Base-by-base conservation (phyloP, 1,284 basidiomycete genomes). In the Malassezia sp. region DNA sequence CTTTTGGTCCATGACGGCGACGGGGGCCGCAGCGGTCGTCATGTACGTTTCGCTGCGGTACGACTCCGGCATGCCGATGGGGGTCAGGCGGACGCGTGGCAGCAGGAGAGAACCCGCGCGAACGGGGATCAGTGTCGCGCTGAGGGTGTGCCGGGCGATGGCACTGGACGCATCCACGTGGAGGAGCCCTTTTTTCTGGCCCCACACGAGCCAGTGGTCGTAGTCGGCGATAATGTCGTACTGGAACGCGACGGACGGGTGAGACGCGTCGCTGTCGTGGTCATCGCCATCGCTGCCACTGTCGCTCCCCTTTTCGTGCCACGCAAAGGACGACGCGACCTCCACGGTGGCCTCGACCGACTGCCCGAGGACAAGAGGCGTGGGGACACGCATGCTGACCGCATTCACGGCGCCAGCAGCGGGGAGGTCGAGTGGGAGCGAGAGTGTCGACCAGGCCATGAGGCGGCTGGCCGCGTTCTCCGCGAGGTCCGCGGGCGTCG, bases 161-260 rank as follows among this genome's bases (percentile, higher is more conserved):
- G 15, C 26, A 2, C 27, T 15, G 8, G 12, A 6, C 15, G 26
- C 12, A 5, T 38, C 14, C 7, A 56, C 15, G 3, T 31, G 4
- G 17, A 58, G 55, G 5, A 24, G 48, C 4, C 58, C 58, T 21
- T 57, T 50, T 22, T 61, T 61, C 3, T 20, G 12, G 8, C 64
- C 64, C 45, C 55, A 55, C 1, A 67, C 53, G 12, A 63, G 40
- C 64, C 64, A 67, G 15, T 42, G 49, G 18, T 61, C 59, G 30
- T 57, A 60, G 32, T 64, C 62, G 20, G 47, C 51, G 2, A 54
- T 26, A 2, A 67, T 22, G 15, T 67, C 54, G 50, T 65, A 67
- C 23, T 56, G 34, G 45, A 67, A 24, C n/a, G n/a, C n/a, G n/a
- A n/a, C n/a, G n/a, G n/a, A n/a, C n/a, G n/a, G n/a, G n/a, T n/a